A percentile compares a stretch with the other conserved stretches of the same genome.
Evolutionary conservation across 1,284 basidiomycete species (phyloP).

Genomic region (Ganoderma meredithae): DNA sequence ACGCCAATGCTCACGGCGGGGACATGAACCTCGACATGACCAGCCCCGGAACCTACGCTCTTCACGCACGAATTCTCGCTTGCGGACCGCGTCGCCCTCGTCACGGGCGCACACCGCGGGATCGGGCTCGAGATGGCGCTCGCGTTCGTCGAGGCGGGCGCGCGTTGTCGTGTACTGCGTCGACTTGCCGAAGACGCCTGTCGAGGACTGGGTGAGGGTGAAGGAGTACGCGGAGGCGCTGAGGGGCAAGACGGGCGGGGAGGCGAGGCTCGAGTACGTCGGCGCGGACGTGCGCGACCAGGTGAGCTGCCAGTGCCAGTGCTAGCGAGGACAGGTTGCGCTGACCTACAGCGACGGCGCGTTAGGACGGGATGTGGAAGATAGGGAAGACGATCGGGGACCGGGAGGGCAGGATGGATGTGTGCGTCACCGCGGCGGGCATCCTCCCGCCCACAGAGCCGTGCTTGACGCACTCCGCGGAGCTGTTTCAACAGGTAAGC

Average conservation of each 20-base stretch:
- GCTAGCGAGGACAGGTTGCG: too few species aligned
- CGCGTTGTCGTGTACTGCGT: conserved; percentile 77
- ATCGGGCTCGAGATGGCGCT: conserved; percentile 86
- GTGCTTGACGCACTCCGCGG: conserved; percentile 72
- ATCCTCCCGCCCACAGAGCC: conserved; percentile 55
- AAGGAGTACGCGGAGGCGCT: conserved; percentile 50
- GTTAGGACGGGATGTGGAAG: conserved; percentile 55
- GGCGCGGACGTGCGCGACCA: conserved; percentile 71
- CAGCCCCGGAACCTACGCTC: conserved; percentile 38
- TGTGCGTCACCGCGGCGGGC: conserved; percentile 77
- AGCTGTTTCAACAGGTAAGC: conserved; percentile 71
- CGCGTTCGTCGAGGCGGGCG: conserved; percentile 78
- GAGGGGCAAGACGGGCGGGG: conserved; percentile 46
- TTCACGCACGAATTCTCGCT: conserved; percentile 79
- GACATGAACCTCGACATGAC: too few species aligned
- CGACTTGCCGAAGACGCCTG: conserved; percentile 71
- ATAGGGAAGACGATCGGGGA: conserved; percentile 66
- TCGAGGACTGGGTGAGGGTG: conserved; percentile 69
- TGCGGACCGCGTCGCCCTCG: conserved; percentile 73
- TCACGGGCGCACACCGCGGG: conserved; percentile 82
- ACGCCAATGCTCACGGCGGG: too few species aligned
- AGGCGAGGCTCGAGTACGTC: conserved; percentile 68
- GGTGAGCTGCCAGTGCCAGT: conserved; percentile 14
- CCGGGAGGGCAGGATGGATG: conserved; percentile 70
- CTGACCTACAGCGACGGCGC: not conserved